A percentile compares a stretch with the other conserved stretches of the same genome.
Conservation (phyloP, 2,329 filamentous ascomycete genomes). For the Clonostachys rhizophaga region DNA sequence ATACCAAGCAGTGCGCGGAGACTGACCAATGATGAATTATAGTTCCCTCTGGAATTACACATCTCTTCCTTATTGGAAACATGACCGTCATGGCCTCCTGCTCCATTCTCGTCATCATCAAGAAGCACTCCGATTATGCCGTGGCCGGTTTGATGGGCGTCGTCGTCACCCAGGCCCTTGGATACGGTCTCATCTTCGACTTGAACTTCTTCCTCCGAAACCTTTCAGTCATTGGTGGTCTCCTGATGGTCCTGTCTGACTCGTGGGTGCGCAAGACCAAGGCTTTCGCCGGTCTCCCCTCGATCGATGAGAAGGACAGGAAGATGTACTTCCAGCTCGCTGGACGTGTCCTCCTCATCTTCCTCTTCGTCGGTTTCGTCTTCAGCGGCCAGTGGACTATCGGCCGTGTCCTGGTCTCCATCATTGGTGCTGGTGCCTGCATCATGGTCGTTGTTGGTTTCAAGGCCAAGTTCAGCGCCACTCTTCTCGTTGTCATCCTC, state of each 20-base stretch:
- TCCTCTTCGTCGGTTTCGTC: conserved; percentile 95
- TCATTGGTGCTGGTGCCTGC: conserved; percentile 84
- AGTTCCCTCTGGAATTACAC: conserved; percentile 87
- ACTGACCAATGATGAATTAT: conserved; percentile 3
- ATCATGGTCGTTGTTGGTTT: conserved; percentile 99
- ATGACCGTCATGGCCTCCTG: conserved; percentile 82
- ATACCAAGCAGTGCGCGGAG: neutral
- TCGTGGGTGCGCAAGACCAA: conserved; percentile 98
- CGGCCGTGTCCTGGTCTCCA: conserved; percentile 78
- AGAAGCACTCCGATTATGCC: conserved; percentile 90
- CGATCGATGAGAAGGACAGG: conserved; percentile 97
- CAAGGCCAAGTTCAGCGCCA: conserved; percentile 99
- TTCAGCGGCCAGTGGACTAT: conserved; percentile 92
- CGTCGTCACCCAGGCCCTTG: conserved; percentile 87
- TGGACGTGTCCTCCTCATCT: conserved; percentile 90
- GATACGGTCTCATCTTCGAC: conserved; percentile 97
- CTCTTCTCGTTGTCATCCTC: conserved; percentile 89
- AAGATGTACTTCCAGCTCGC: conserved; percentile 99
- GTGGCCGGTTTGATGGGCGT: conserved; percentile 87
- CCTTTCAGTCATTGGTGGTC: conserved; percentile 91
- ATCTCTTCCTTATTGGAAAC: conserved; percentile 88
- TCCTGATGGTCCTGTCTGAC: conserved; percentile 97
- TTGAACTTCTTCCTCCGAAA: conserved; percentile 99
- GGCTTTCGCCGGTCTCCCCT: conserved; percentile 88
- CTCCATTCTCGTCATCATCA: conserved; percentile 81